phyloP scores from a whole-genome alignment of 2,329 filamentous ascomycete species.

The Cladosporium sphaerospermum region DNA sequence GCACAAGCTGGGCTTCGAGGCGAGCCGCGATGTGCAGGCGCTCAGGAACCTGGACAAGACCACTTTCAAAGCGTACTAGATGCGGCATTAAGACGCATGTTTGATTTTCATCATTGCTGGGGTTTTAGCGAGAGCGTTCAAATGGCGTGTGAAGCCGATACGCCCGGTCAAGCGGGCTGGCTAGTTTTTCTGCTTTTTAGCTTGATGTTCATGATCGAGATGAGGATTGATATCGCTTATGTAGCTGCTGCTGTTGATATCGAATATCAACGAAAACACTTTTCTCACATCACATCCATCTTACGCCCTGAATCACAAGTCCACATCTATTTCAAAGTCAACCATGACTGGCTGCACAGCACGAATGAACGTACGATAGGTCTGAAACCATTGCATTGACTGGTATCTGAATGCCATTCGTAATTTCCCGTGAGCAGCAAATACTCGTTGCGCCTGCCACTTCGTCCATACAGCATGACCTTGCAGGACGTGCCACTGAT shows the following conservation, averaged over 20 bases:
- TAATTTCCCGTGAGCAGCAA: no score
- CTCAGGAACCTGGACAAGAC: conserved; percentile 33
- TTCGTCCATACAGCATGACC: no score
- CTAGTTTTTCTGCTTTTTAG: background rate
- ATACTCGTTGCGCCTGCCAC: no score
- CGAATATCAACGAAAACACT: no score
- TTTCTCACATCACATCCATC: no score
- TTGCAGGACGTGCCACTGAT: no score
- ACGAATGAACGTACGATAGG: no score
- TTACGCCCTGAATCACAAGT: no score
- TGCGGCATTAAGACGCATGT: background rate
- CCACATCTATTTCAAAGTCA: no score
- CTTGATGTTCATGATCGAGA: background rate
- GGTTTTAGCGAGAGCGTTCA: conserved; percentile 8
- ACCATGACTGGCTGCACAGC: no score
- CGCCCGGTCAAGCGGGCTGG: background rate
- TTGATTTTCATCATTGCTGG: background rate
- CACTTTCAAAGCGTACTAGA: conserved; percentile 27
- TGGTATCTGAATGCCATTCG: no score
- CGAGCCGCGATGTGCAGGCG: conserved; percentile 30
- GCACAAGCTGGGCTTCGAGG: conserved; percentile 34
- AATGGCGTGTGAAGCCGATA: background rate
- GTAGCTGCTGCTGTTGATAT: background rate
- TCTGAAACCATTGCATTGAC: no score
- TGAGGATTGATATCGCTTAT: background rate